Percentiles rank a stretch among this genome's conserved stretches.
Conservation (phyloP, 345 rosid species). For the Hevea brasiliensis region DNA sequence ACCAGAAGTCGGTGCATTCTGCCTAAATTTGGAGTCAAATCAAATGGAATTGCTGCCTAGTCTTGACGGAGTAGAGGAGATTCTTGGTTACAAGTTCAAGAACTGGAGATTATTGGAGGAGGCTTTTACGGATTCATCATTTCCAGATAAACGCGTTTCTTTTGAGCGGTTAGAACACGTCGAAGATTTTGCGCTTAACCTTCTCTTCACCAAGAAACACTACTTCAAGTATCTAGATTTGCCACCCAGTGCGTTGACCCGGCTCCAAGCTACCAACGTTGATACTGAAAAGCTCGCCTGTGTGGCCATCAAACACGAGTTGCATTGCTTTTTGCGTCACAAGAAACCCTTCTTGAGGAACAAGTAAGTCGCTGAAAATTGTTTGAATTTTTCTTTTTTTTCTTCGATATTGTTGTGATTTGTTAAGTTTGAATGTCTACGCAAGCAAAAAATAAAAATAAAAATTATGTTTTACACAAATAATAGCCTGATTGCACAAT, state of each 20-base stretch:
- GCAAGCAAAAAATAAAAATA: too few species aligned
- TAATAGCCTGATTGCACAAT: too few species aligned
- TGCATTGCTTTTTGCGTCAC: conserved; percentile 55
- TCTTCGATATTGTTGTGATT: neutral
- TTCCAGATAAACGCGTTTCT: conserved; percentile 18
- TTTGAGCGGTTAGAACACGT: conserved; percentile 54
- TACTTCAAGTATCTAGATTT: conserved; percentile 39
- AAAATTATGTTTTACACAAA: too few species aligned
- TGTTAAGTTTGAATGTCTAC: neutral
- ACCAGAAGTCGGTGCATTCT: too few species aligned
- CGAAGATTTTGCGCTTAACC: conserved; percentile 54
- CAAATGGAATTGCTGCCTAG: conserved; percentile 12
- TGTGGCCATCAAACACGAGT: conserved; percentile 48
- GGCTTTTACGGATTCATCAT: conserved; percentile 56
- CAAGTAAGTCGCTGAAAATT: conserved; percentile 42
- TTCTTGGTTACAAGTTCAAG: conserved; percentile 46
- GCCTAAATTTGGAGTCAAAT: neutral
- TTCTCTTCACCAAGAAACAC: conserved; percentile 34
- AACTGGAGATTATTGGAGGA: conserved; percentile 42
- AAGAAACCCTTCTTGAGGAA: conserved; percentile 51
- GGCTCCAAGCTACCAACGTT: conserved; percentile 66
- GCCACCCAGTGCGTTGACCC: conserved; percentile 49
- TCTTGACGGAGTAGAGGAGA: conserved; percentile 43
- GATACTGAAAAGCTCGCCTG: conserved; percentile 69
- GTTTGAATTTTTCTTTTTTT: neutral